Base-by-base conservation (phyloP, 179 eudicot species). In the Carnegiea gigantea region DNA sequence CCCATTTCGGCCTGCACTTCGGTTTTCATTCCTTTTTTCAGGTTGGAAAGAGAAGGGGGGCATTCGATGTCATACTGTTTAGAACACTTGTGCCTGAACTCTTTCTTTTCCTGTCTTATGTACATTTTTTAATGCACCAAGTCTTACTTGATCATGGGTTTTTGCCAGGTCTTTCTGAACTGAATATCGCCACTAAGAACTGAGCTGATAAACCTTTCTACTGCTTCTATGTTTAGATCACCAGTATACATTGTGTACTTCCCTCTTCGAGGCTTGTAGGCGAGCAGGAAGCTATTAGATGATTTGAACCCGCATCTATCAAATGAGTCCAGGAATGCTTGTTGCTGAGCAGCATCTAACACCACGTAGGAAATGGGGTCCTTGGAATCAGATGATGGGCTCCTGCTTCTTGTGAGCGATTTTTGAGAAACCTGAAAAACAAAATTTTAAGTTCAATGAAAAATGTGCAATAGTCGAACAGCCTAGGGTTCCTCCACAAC, bases 111-210 rank as follows among this genome's bases (percentile, higher is more conserved):
- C 12, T 13, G 33, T 36, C 51, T 1, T 70, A 21, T 12, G 68
- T 9, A n/a, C 6, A 77, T 15, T 38, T 51, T 44, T 74, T 23
- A 40, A 11, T 1, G 26, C 6, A 28, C 40, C 17, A 9, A 14
- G 72, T 67, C 44, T 36, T 81, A 88, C 80, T 49, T 82, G 82
- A 94, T 33, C 46, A 7, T 70, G 54, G 99, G 96, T 77, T 87
- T 96, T 83, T 89, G 90, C 60, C 86, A 79, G 11, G 90, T 87
- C 83, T 92, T 96, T 70, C 80, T 75, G 75, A 96, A 94, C 73
- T 88, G 92, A 79, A 92, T 92, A 78, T 94, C 98, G 15, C 99
- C 99, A 81, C 89, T 94, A 6, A 96, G 91, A 33, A 96, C 93
- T 0, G 97, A 90, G 85, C 94, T 78, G 30, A 96, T 82, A 80